Conservation (phyloP, 2,329 filamentous ascomycete species). For the Eutypa lata region DNA sequence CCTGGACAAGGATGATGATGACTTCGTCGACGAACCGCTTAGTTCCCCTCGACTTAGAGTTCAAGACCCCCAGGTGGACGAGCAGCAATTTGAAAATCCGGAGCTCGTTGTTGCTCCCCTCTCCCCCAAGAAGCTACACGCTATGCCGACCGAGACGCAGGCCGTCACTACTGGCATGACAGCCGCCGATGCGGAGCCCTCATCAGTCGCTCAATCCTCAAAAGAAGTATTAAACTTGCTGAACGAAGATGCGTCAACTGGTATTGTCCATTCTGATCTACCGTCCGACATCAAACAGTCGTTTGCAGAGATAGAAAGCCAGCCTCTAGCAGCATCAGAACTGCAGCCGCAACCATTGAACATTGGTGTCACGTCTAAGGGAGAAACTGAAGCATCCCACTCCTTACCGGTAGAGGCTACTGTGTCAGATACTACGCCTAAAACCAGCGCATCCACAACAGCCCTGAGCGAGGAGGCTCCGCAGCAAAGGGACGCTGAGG, state of each 20-base stretch:
- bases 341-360: background rate
- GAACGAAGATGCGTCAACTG: background rate
- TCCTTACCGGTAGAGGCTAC: background rate
- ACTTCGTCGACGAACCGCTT: slow-evolving; percentile 76
- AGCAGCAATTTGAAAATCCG: slow-evolving; percentile 51
- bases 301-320: background rate
- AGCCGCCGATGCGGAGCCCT: background rate
- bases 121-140: slow-evolving; percentile 46
- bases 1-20: slow-evolving; percentile 62
- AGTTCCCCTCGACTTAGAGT: slow-evolving; percentile 65
- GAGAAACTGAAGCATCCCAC: background rate
- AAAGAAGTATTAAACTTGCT: background rate
- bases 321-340: background rate
- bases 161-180: slow-evolving; percentile 6
- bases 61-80: slow-evolving; percentile 53
- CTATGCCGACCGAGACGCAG: slow-evolving; percentile 20
- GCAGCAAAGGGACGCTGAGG: slow-evolving; percentile 2
- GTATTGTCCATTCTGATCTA: background rate
- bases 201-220: background rate
- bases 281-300: background rate
- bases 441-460: background rate
- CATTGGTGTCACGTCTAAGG: background rate
- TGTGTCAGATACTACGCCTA: background rate
- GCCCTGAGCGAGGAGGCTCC: slow-evolving; percentile 2
- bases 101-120: slow-evolving; percentile 56